These are phyloP conservation scores for Saccharomycopsis sp. DNA, from an alignment of 805 yeast species.

Conservation along the genomic window DNA sequence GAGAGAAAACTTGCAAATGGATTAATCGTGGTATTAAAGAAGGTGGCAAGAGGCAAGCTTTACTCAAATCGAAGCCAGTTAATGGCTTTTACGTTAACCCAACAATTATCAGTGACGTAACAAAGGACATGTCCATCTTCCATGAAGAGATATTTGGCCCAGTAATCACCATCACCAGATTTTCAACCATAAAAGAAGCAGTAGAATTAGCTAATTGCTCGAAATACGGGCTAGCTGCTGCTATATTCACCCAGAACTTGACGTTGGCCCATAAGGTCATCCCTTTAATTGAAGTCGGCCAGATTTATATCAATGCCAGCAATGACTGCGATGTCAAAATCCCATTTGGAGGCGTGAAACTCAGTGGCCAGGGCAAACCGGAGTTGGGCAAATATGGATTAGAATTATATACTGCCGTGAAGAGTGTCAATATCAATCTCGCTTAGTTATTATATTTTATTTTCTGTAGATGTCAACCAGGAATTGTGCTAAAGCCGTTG, in stretches of 20 bases:
- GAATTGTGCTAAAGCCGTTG: too few species aligned
- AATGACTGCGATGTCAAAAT: constrained; percentile 49
- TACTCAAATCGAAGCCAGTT: constrained; percentile 29
- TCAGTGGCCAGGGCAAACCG: constrained; percentile 61
- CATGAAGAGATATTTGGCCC: constrained; percentile 49
- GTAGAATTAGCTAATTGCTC: constrained; percentile 37
- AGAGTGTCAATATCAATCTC: constrained; percentile 66
- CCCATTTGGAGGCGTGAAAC: constrained; percentile 67
- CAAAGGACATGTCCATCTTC: constrained; percentile 34
- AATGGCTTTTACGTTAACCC: constrained; percentile 38
- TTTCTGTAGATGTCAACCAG: not conserved
- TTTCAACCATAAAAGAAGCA: constrained; percentile 39
- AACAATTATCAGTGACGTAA: constrained; percentile 41
- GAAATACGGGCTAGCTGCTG: constrained; percentile 42
- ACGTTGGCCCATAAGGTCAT: constrained; percentile 35
- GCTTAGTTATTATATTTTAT: constrained; percentile 19
- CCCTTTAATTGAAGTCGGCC: constrained; percentile 37
- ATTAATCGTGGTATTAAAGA: constrained; percentile 36
- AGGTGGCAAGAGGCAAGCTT: constrained; percentile 44
- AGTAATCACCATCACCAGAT: constrained; percentile 38
- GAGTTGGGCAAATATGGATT: constrained; percentile 65
- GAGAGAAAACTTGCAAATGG: constrained; percentile 34
- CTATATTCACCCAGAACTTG: constrained; percentile 36
- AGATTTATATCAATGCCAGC: constrained; percentile 54
- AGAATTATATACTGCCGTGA: constrained; percentile 53